Evolutionary conservation across 257 asterid species (phyloP), one percentile per base, ranked within the genome.

Genomic region (Jasminum sambac): DNA sequence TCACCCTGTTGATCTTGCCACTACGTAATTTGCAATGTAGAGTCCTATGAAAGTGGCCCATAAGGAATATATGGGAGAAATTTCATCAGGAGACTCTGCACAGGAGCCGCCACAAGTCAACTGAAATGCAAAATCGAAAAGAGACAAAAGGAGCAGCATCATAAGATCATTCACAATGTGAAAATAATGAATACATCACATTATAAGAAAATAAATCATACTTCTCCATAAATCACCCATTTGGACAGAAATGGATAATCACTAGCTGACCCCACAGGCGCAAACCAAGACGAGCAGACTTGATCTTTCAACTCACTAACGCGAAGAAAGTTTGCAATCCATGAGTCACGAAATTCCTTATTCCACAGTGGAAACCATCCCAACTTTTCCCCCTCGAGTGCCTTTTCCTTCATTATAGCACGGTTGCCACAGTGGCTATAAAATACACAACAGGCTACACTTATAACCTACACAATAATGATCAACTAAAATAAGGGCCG

Each of bases 11-110:
- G 99, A 94, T 79, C 96, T 87, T 84, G 87, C 96, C 73, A 95
- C 98, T 16, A 95, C 99, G 82, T 91, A 95, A 85, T 95, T 95
- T 74, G 98, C 99, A 58, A 95, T 95, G 86, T 95, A 95, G 77
- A 95, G 98, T 71, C 96, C 98, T 34, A 95, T 95, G 75, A 94
- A 94, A 80, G 99, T 95, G 67, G 98, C 99, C 99, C 98, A 94
- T 67, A 94, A 78, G 17, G 99, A 94, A 87, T 91, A 94, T 81
- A 94, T 78, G 39, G 99, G 99, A 17, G 99, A 94, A 66, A 94
- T 95, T 78, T 95, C 96, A 82, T 84, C 90, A 24, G 98, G 79
- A 11, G 98, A 91, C 79, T 90, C 93, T 67, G 90, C 88, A 86
- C 95, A 85, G 8, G 90, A 78, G 64, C 97, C 96, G 11, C 88